phyloP scores from a whole-genome alignment of 2,329 filamentous ascomycete species.

The Penicillium oxalicum region DNA sequence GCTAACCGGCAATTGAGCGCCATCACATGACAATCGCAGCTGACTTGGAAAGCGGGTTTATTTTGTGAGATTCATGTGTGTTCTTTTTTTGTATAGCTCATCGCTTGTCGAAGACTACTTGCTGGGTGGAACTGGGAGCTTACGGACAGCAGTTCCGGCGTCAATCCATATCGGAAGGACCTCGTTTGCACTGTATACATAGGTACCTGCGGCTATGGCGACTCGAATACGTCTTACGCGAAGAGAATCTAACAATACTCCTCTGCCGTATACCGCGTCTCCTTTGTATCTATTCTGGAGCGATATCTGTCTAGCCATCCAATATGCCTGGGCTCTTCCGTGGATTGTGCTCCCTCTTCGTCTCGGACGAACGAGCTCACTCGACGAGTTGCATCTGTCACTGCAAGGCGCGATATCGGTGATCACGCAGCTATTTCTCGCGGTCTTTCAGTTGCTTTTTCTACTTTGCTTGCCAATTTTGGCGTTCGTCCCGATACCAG shows the following conservation, averaged over 20 bases:
- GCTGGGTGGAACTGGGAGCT: no score
- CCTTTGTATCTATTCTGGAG: constrained; percentile 35
- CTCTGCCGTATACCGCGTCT: constrained; percentile 35
- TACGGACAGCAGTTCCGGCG: no score
- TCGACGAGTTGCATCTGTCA: constrained; percentile 61
- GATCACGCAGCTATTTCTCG: constrained; percentile 53
- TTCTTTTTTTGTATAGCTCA: no score
- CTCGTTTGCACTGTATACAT: no score
- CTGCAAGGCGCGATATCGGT: constrained; percentile 53
- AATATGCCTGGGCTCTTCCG: constrained; percentile 42
- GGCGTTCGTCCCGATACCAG: constrained; percentile 42
- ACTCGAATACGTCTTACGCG: constrained; percentile 8
- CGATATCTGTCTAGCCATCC: constrained; percentile 37
- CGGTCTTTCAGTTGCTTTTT: constrained; percentile 56
- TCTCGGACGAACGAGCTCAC: constrained; percentile 46
- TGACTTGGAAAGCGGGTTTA: neutral
- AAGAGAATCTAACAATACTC: constrained; percentile 13
- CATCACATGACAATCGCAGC: constrained; percentile 10
- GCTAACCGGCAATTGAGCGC: neutral
- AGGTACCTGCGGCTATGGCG: constrained; percentile 3
- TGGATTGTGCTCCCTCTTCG: constrained; percentile 56
- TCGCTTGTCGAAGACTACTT: no score
- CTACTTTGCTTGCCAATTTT: constrained; percentile 52
- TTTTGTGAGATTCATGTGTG: no score
- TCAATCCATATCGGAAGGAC: no score